Percentiles rank a stretch among this genome's conserved stretches.
Evolutionary conservation across 345 rosid species (phyloP).

Genomic region (Linum usitatissimum): DNA sequence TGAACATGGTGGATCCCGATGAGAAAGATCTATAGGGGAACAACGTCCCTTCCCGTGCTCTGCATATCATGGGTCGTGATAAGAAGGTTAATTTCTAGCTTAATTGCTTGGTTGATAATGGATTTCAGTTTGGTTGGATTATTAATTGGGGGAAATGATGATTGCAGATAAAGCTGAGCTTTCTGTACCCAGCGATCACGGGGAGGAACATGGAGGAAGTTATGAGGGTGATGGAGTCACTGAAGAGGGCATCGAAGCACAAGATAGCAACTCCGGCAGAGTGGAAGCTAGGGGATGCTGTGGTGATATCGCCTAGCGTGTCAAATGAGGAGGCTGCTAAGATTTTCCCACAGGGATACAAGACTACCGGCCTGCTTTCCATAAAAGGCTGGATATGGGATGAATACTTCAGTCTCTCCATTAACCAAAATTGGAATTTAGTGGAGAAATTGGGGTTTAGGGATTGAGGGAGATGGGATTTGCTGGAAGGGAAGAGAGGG

Average conservation of each 20-base stretch:
- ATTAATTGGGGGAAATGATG: too few relatives aligned
- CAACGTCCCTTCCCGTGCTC: slow-evolving; percentile 54
- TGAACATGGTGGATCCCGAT: slow-evolving; percentile 59
- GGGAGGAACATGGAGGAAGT: slow-evolving; percentile 77
- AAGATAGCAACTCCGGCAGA: slow-evolving; percentile 64
- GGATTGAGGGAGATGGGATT: slow-evolving; percentile 22
- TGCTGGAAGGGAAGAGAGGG: slow-evolving; percentile 42
- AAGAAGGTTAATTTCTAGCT: too few relatives aligned
- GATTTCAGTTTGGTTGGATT: too few relatives aligned
- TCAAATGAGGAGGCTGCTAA: slow-evolving; percentile 46
- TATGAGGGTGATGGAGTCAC: slow-evolving; percentile 55
- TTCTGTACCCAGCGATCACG: slow-evolving; percentile 59
- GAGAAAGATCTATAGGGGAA: slow-evolving; percentile 34
- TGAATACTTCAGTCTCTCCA: too few relatives aligned
- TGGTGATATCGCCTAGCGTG: slow-evolving; percentile 46
- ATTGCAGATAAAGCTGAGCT: slow-evolving; percentile 69
- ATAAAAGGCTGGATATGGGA: too few relatives aligned
- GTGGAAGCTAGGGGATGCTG: slow-evolving; percentile 74
- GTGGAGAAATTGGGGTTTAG: slow-evolving; percentile 7
- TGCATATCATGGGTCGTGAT: slow-evolving; percentile 61
- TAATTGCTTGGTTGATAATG: too few relatives aligned
- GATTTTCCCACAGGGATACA: slow-evolving; percentile 53
- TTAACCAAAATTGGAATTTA: slow-evolving; percentile 45
- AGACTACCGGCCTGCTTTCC: slow-evolving; percentile 57
- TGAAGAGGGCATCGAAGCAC: slow-evolving; percentile 38